Evolutionary conservation across 495 filamentous ascomycete species (phyloP).

Genomic region (Penicilliopsis zonata): DNA sequence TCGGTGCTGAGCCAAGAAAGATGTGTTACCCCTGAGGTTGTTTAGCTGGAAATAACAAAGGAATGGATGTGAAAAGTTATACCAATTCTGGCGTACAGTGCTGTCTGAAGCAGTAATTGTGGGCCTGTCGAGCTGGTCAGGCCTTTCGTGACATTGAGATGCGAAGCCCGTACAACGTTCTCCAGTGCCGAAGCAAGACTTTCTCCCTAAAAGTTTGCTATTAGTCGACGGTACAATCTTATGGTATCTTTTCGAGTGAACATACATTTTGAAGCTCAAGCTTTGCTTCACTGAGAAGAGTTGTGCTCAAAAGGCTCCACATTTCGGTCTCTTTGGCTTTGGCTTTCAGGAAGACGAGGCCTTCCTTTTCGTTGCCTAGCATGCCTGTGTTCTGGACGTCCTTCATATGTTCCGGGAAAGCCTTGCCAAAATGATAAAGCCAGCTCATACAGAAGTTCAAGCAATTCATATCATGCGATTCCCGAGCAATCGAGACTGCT

Average conservation of each 20-base stretch:
- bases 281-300: slow-evolving; percentile 78
- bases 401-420: slow-evolving; percentile 65
- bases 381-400: slow-evolving; percentile 59
- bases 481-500: slow-evolving; percentile 78
- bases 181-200: slow-evolving; percentile 67
- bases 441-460: slow-evolving; percentile 93
- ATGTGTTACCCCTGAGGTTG: slow-evolving; percentile 36
- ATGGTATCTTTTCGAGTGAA: too few species aligned
- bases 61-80: slow-evolving; percentile 7
- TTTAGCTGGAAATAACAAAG: slow-evolving; percentile 9
- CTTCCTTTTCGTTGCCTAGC: slow-evolving; percentile 70
- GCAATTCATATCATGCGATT: slow-evolving; percentile 85
- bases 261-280: slow-evolving; percentile 52
- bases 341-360: slow-evolving; percentile 68
- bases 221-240: too few species aligned
- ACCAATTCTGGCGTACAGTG: slow-evolving; percentile 70
- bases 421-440: slow-evolving; percentile 89
- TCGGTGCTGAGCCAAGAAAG: slow-evolving; percentile 60
- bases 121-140: slow-evolving; percentile 60
- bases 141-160: slow-evolving; percentile 66
- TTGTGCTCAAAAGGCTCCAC: slow-evolving; percentile 77
- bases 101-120: slow-evolving; percentile 57
- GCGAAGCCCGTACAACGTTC: slow-evolving; percentile 65
- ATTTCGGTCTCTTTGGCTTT: slow-evolving; percentile 84
- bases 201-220: slow-evolving; percentile 49